Base-by-base conservation (phyloP, 768 basidiomycete species). In the Lactifluus volemus region DNA sequence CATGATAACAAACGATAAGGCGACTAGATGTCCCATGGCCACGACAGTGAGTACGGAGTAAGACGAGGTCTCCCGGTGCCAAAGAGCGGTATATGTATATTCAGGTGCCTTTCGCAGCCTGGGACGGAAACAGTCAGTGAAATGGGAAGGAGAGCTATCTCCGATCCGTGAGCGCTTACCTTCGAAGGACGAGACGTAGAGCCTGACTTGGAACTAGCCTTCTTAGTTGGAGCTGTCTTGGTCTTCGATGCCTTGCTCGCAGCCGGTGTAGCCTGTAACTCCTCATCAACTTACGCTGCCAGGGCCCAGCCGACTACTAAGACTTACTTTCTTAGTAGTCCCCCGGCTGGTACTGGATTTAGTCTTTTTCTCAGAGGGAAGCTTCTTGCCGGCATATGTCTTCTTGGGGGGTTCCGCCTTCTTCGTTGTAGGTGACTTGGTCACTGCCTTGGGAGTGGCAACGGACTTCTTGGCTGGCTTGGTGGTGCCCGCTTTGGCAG, bases 311-410 rank as follows among this genome's bases (percentile, higher is more conserved):
- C 6, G 41, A 9, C 49, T 19, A 9, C 49, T 19, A n/a, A 25
- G 12, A 63, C 65, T 41, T 48, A 84, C 84, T 82, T 87, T 89
- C 79, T 88, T 89, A 9, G 80, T 82, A 1, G 77, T 49, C 36
- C 78, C 82, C 38, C 82, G 76, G 70, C 79, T 65, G 53, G 59
- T 48, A 14, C 65, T 55, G 6, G 68, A 32, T 32, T 66, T 59
- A 10, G 58, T 29, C 54, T 63, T 70, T 29, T 65, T 61, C 38
- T 61, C 60, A 15, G 65, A 32, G 21, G 64, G 42, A 1, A 39
- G 21, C 47, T 59, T 66, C 49, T 60, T 64, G 38, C 65, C 59
- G 1, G 65, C 65, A 30, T 61, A 65, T 30, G 63, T 59, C 65
- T 68, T 70, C 57, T 65, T 63, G 29, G 58, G 47, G 39, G 76